Conservation (phyloP, 306 rosid genomes). For the Benincasa hispida region DNA sequence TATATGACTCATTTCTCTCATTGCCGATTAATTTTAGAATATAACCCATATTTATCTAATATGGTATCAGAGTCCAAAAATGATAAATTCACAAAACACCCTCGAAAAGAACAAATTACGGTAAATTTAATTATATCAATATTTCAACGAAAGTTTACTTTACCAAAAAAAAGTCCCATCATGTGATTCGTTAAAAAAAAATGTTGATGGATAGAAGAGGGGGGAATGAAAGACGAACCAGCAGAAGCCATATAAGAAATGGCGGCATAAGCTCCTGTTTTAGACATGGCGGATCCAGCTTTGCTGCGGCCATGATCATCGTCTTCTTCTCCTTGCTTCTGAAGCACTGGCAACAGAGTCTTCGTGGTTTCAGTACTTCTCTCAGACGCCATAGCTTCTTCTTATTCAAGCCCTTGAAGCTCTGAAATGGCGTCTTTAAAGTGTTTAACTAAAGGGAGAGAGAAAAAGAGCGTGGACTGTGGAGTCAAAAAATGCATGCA, state of each 20-base stretch:
- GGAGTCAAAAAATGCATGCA: not conserved
- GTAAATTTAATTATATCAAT: no score
- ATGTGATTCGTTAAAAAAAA: no score
- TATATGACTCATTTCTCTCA: no score
- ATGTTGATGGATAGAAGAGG: no score
- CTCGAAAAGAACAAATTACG: no score
- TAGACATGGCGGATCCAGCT: conserved; percentile 28
- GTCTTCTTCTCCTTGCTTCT: conserved; percentile 3
- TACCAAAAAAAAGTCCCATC: no score
- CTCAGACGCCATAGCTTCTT: conserved; percentile 5
- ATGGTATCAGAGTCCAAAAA: no score
- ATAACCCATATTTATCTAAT: no score
- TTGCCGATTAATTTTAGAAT: no score
- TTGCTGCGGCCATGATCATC: conserved; percentile 11
- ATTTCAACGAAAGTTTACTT: no score
- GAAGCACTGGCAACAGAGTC: conserved; percentile 17
- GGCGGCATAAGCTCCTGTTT: conserved; percentile 52
- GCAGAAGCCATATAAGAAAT: conserved; percentile 58
- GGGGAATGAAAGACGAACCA: conserved; percentile 19
- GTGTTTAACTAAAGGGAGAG: not conserved
- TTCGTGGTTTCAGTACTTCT: conserved; percentile 10
- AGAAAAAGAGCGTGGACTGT: not conserved
- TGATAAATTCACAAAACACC: no score
- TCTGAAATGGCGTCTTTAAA: not conserved
- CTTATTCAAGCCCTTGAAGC: not conserved